Base-by-base conservation (phyloP, 768 basidiomycete species). In the Suillus placidus region DNA sequence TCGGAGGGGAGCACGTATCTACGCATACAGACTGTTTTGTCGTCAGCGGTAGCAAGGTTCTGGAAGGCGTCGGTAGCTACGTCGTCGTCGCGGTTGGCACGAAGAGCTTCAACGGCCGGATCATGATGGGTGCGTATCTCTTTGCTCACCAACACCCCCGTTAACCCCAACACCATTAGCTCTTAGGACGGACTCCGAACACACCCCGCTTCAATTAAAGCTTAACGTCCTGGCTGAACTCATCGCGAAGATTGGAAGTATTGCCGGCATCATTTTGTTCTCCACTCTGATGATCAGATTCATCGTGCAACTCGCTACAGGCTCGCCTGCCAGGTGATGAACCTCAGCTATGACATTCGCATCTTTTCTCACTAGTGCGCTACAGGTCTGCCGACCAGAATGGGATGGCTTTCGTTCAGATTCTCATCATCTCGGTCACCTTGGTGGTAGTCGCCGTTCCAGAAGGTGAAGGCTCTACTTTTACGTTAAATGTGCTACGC, bases 351-450 rank as follows among this genome's bases (percentile, higher is more conserved):
- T 30, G 34, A 13, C 13, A 8, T n/a, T 8, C 8, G 10, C 6
- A 30, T 4, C 10, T 16, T n/a, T 34, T 2, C 38, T n/a, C 49
- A 20, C 18, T 13, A 16, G 7, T 37, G 6, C 12, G 57, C 56
- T 70, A n/a, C 71, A 89, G 91, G 61, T 89, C 87, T 1, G 76
- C 94, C 10, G 91, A 85, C 71, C 80, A 93, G 77, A 96, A 96
- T 67, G 97, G 94, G 55, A 90, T 96, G 68, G 85, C 88, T 4
- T 98, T 98, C 71, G 91, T 95, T 60, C 88, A 97, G 69, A 95
- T 97, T 64, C 85, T 98, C 42, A 96, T 99, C 72, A 98, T 98
- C 64, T 82, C 95, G 1, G 96, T 99, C 60, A 98, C 95, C 14
- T 79, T 97, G n/a, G 82, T 94, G 45, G 92, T 94, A 67, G 89